Base-by-base conservation (phyloP, 1,139 yeast genomes). In the Yarrowia galli region DNA sequence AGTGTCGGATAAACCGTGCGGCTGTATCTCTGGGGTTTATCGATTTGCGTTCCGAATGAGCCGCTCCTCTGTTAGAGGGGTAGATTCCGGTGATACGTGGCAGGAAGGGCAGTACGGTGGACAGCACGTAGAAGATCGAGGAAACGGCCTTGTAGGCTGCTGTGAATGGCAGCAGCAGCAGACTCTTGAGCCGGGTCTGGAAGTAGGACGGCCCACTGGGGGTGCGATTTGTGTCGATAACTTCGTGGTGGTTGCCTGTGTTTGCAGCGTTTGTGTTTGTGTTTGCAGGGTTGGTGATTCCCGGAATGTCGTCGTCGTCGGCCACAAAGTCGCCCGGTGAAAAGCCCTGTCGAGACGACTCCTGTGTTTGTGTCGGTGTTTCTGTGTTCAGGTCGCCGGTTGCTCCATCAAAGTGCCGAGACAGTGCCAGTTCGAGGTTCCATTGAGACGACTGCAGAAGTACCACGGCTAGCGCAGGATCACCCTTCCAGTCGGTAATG, bases 21-120 rank as follows among this genome's bases (percentile, higher is more conserved):
- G 85, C 83, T 15, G 78, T 74, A 61, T 80, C 80, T 64, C 77
- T 75, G 9, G 84, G 82, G 69, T 81, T 80, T 48, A 77, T 74
- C 28, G 74, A 75, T 51, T 76, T 77, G 10, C 77, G 76, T 51
- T 76, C 77, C 4, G 81, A 74, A 48, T 51, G 67, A 22, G 71
- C 67, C 0, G 72, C 73, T 20, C 67, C 68, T 23, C 79, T 70
- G 67, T 78, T 77, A 25, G 79, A 77, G 3, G 80, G 78, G 69
- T 77, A 75, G 68, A 77, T 74, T 20, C 81, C 80, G 5, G 79
- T 76, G 54, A 77, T 69, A 16, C 80, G 72, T 16, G 80, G 80
- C 68, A 77, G 68, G 66, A 77, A 74, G 15, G 81, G 80, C 65
- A 79, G 75, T 38, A 78, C 63, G 69, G 74, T 72, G 12, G 79